Evolutionary conservation across 768 basidiomycete genomes (phyloP).

Genomic region (Pulveroboletus sp.): DNA sequence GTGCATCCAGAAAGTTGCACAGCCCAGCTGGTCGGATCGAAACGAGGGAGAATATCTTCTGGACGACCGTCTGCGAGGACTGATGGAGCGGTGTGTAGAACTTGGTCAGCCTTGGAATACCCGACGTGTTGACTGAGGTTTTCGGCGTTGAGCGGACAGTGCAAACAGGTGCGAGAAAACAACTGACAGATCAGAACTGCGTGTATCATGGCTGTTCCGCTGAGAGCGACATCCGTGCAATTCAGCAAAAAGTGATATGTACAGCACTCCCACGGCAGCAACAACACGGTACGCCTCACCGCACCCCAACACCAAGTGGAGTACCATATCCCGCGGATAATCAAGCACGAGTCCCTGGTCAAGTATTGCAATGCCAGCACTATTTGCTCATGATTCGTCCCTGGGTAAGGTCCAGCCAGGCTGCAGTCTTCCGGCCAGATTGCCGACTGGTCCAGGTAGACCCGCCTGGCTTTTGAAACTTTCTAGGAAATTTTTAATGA

Average conservation of each 20-base stretch:
- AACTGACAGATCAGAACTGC: slow-evolving; percentile 78
- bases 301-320: too few relatives aligned
- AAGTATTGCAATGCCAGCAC: neutral
- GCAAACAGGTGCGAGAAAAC: slow-evolving; percentile 14
- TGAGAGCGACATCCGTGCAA: neutral
- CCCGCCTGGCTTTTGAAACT: slow-evolving; percentile 93
- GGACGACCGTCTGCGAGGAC: slow-evolving; percentile 60
- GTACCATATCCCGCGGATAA: neutral
- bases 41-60: slow-evolving; percentile 88
- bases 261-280: too few relatives aligned
- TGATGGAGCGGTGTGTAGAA: slow-evolving; percentile 79
- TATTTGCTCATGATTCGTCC: slow-evolving; percentile 44
- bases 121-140: slow-evolving; percentile 85
- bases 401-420: slow-evolving; percentile 71
- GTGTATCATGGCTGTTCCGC: slow-evolving; percentile 59
- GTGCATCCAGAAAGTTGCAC: slow-evolving; percentile 96
- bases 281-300: too few relatives aligned
- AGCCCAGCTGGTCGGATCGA: slow-evolving; percentile 73
- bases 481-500: slow-evolving; percentile 96
- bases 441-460: slow-evolving; percentile 86
- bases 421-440: slow-evolving; percentile 78
- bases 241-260: too few relatives aligned
- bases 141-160: slow-evolving; percentile 17
- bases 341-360: neutral
- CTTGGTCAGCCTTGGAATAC: slow-evolving; percentile 78